Percentiles rank a stretch among this genome's conserved stretches.
These are phyloP conservation scores for Kodamaea kaohsiungensis DNA, from an alignment of 805 yeast species.

Conservation along the genomic window DNA sequence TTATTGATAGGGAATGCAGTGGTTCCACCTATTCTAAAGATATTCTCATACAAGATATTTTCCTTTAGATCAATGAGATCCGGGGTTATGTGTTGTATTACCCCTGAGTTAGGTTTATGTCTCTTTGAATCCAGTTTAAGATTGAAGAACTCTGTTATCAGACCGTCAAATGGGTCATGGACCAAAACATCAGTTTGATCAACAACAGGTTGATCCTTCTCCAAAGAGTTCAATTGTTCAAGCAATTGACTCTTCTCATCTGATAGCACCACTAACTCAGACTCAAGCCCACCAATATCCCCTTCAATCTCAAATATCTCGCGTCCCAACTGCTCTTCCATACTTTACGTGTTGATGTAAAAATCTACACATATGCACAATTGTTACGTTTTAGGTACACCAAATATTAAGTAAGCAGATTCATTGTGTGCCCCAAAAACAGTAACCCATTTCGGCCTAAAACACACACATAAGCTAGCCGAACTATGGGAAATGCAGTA, in stretches of 20 bases:
- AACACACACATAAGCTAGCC: neutral
- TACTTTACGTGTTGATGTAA: neutral
- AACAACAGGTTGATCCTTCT: neutral
- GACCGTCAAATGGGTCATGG: constrained; percentile 32
- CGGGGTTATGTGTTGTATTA: neutral
- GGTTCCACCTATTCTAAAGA: constrained; percentile 49
- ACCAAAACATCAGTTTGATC: constrained; percentile 17
- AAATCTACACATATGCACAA: neutral
- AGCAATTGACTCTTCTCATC: neutral
- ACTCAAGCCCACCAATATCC: constrained; percentile 21
- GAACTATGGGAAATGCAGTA: neutral
- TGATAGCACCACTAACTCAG: constrained; percentile 19
- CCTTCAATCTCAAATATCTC: constrained; percentile 19
- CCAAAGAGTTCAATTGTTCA: constrained; percentile 1
- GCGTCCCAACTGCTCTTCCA: constrained; percentile 4
- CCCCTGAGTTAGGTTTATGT: neutral
- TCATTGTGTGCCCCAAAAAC: neutral
- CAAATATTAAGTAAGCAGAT: neutral
- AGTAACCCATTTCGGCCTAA: neutral
- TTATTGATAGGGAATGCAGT: constrained; percentile 54
- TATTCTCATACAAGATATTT: constrained; percentile 45
- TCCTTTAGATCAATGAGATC: constrained; percentile 21
- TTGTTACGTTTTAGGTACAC: neutral
- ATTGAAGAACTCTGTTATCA: constrained; percentile 25
- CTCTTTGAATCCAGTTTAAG: neutral